A percentile compares a stretch with the other conserved stretches of the same genome.
These are phyloP conservation scores for Nicotiana tomentosiformis DNA, from an alignment of 257 asterid species.

Conservation along the genomic window DNA sequence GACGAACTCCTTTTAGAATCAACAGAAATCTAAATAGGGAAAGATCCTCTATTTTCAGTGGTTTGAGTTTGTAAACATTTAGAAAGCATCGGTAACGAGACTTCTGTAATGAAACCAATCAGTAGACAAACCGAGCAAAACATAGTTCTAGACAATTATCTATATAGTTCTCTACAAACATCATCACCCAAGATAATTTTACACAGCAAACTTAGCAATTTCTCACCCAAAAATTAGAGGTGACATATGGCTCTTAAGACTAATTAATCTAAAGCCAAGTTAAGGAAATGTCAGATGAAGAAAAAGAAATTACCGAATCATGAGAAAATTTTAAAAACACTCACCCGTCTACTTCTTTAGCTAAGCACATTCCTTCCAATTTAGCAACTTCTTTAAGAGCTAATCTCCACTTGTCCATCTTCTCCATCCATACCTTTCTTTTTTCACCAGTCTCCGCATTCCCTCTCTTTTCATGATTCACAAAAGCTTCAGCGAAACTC, in stretches of 20 bases:
- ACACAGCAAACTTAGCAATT: too few species aligned
- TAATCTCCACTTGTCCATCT: constrained; percentile 13
- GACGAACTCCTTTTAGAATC: background rate
- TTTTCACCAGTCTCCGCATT: background rate
- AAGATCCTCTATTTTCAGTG: background rate
- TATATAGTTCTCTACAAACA: too few species aligned
- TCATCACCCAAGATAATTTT: too few species aligned
- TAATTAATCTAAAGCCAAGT: too few species aligned
- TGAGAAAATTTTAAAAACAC: background rate
- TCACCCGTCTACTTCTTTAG: constrained; percentile 12
- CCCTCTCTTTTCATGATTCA: background rate
- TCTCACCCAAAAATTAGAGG: too few species aligned
- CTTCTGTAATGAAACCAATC: background rate
- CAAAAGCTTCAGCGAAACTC: constrained; percentile 12
- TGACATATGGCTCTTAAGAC: too few species aligned
- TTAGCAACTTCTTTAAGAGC: constrained; percentile 14
- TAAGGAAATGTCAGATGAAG: too few species aligned
- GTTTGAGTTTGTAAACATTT: background rate
- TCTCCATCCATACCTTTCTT: constrained; percentile 5
- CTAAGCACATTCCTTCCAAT: constrained; percentile 13
- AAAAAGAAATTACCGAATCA: background rate
- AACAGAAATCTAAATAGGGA: background rate
- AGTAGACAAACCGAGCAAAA: too few species aligned
- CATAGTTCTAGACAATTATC: too few species aligned
- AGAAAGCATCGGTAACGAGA: background rate